Evolutionary conservation across 2,329 filamentous ascomycete species (phyloP), one percentile per base, ranked within the genome.

Genomic region (Phaeoacremonium minimum): DNA sequence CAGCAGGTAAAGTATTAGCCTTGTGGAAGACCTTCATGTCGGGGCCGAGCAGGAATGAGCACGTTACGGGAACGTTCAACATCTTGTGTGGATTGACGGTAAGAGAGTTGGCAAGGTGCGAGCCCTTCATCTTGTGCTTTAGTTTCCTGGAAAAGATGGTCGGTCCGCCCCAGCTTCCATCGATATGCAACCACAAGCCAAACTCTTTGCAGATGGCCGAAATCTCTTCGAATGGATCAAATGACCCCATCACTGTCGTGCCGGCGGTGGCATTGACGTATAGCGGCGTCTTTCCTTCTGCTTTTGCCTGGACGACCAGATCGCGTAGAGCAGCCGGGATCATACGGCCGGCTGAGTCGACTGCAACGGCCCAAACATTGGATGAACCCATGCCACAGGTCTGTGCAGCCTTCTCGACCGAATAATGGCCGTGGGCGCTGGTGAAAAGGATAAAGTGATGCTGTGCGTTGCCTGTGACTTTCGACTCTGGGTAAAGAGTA

Each of bases 41-140:
- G 3, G 76, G 75, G 0, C 79, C 83, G 11, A 98, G 73, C 5
- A 98, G 74, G 66, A 95, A 96, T 1, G 85, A 90, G 64, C 90
- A 97, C 0, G 90, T 95, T 28, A 94, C 67, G 0, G 93, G 91
- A 4, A 88, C 86, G 40, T 87, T 87, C 55, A 97, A 76, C 93
- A 97, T 97, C 66, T 97, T 97, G 66, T 98, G 93, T 39, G 93
- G 90, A 60, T 95, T 97, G 37, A 95, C 77, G 3, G 89, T 87
- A 28, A 97, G 69, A 12, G 81, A 87, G 60, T 96, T 76, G 8
- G 90, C 93, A 28, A 83, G 71, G 30, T 89, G 73, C 3, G 75
- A 69, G 12, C 91, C 91, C 2, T 66, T 58, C 8, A 97, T 66
- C 36, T 64, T 49, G 44, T 57, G 53, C 31, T 66, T 67, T 30